Evolutionary conservation across 164 flowering plant genomes (phyloP).

Genomic region (Chimonanthus salicifolius): DNA sequence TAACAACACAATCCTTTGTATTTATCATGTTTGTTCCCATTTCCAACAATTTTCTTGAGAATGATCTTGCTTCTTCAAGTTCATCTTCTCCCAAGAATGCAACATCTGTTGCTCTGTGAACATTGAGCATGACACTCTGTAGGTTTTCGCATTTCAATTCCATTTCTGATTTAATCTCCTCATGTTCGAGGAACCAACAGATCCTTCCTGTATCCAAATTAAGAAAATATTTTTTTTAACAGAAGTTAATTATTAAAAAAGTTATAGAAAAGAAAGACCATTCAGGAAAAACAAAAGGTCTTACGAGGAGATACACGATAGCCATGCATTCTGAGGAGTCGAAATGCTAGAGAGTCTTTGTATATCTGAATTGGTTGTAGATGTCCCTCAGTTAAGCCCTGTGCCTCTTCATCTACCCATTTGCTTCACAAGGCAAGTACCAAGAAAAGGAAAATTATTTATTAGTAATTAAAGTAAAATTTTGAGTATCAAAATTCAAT

Average conservation of each 20-base stretch:
- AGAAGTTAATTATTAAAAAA: not conserved
- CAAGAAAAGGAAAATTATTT: no score
- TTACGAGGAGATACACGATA: no score
- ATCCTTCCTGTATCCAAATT: slow-evolving; percentile 16
- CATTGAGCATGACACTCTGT: slow-evolving; percentile 21
- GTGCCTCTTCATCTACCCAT: no score
- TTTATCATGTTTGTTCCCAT: slow-evolving; percentile 3
- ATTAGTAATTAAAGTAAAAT: no score
- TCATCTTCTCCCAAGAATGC: slow-evolving; percentile 31
- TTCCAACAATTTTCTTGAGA: slow-evolving; percentile 20
- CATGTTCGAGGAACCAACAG: slow-evolving; percentile 29
- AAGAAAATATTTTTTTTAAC: not conserved
- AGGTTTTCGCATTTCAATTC: slow-evolving; percentile 21
- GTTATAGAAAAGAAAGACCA: not conserved
- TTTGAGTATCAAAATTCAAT: no score
- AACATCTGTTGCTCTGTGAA: slow-evolving; percentile 35
- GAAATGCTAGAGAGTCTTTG: no score
- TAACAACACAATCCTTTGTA: not conserved
- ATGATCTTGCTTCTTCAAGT: slow-evolving; percentile 29
- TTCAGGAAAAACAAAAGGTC: no score
- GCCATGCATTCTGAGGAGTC: no score
- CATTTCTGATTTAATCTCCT: slow-evolving; percentile 15
- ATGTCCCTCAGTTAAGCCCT: no score
- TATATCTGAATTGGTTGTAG: no score
- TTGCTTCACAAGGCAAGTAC: no score